Base-by-base conservation (phyloP, 1,284 basidiomycete species). In the Golubevia pallescens region DNA sequence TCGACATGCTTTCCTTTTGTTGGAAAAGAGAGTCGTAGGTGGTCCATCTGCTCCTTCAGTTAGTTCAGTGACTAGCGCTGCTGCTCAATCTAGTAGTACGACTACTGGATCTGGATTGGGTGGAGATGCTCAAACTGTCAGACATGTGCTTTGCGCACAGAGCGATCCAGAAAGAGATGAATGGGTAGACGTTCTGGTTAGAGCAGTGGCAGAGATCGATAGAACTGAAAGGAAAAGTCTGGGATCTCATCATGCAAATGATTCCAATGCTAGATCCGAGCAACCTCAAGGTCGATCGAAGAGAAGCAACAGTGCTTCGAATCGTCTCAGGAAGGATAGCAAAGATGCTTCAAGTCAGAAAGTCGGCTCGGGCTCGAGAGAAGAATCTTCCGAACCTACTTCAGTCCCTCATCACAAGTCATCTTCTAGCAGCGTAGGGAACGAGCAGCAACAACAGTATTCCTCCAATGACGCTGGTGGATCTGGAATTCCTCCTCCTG, bases 141-240 rank as follows among this genome's bases (percentile, higher is more conserved):
- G 79, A 24, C 78, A 81, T 60, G 79, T 81, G 14, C 62, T 81
- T 5, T 80, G 78, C 38, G 79, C 79, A 3, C 77, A 81, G 56
- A 78, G 69, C 58, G 78, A 81, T 56, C 74, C 72, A 32, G 76
- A 80, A 66, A 66, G 78, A 4, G 79, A 81, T 55, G 76, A 80
- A 42, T 81, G 79, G 79, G 77, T 80, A 20, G 76, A 81, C 16
- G 72, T 76, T 34, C 68, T 81, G 23, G 79, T 80, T 3, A 67
- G 75, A 20, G 72, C 75, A 55, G 78, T 81, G 53, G 72, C 70
- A 23, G 69, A 72, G 52, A 60, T 77, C 20, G 70, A 78, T 51
- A 66, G 10, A 10, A 10, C 34, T 5, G 42, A 48, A 16, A 48
- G 42, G 42, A 48, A 48, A 16, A 48, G 42, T 48, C 42, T 13